Conservation (phyloP, 2,329 filamentous ascomycete species). For the Orbilia javanica region DNA sequence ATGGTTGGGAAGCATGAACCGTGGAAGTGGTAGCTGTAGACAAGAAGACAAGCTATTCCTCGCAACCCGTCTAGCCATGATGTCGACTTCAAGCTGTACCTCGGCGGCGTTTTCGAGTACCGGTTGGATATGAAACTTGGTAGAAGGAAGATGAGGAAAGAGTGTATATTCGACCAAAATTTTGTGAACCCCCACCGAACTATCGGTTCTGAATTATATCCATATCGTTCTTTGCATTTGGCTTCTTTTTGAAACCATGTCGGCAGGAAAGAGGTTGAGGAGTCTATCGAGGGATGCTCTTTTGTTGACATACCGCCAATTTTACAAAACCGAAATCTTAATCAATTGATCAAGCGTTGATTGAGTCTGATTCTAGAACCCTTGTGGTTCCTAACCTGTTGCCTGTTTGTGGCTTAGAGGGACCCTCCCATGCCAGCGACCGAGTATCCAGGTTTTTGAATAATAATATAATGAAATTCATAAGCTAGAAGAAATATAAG, state of each 20-base stretch:
- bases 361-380: background rate
- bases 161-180: background rate
- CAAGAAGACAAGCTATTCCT: constrained; percentile 43
- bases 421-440: background rate
- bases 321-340: background rate
- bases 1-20: constrained; percentile 18
- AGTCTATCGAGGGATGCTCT: background rate
- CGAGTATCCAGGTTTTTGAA: background rate
- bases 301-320: constrained; percentile 1
- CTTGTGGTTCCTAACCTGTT: background rate
- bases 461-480: background rate
- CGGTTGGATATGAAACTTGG: constrained; percentile 42
- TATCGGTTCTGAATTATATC: background rate
- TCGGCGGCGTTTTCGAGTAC: constrained; percentile 29
- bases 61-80: constrained; percentile 55
- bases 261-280: background rate
- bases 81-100: constrained; percentile 27
- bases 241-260: background rate
- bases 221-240: constrained; percentile 12
- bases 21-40: constrained; percentile 39
- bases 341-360: no score
- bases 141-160: constrained; percentile 16
- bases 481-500: background rate
- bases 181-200: background rate
- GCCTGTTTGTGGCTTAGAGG: background rate